A percentile compares a stretch with the other conserved stretches of the same genome.
These are phyloP conservation scores for Pinus taeda DNA, from an alignment of 75 land plant genomes.

Conservation along the genomic window DNA sequence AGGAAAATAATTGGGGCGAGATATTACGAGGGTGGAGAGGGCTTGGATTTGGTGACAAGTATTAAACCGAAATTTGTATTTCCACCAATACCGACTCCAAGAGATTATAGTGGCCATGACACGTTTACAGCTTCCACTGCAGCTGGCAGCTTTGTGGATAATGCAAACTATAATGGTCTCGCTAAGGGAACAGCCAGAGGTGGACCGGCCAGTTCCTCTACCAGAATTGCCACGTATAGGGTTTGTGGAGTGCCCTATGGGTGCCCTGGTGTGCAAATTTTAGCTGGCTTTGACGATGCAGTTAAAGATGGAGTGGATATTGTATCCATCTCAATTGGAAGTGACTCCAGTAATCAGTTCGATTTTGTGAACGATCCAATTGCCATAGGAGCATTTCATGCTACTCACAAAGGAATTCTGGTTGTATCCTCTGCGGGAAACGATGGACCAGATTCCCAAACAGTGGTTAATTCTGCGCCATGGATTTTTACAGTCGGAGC, in stretches of 20 bases:
- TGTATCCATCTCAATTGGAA: conserved; percentile 61
- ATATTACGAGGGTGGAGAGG: conserved; percentile 16
- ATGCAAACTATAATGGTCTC: conserved; percentile 60
- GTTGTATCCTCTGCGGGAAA: conserved; percentile 32
- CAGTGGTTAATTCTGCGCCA: conserved; percentile 27
- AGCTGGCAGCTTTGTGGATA: conserved; percentile 37
- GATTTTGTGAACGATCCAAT: conserved; percentile 35
- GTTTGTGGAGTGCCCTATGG: conserved; percentile 34
- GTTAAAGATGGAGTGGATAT: conserved; percentile 57
- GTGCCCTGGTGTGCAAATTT: conserved; percentile 41
- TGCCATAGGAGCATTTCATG: conserved; percentile 29
- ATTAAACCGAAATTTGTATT: not conserved
- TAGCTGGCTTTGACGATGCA: conserved; percentile 64
- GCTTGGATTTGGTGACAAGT: too few relatives aligned
- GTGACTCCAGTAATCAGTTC: conserved; percentile 8
- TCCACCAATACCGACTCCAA: conserved; percentile 31
- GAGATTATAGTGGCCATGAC: conserved; percentile 67
- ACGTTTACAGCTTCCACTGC: conserved; percentile 79
- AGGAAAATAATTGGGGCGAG: conserved; percentile 82
- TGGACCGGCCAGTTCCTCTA: conserved; percentile 35
- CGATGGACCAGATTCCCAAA: conserved; percentile 25
- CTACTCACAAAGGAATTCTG: conserved; percentile 18
- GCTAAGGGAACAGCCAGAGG: conserved; percentile 67
- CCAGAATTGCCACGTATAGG: not conserved
- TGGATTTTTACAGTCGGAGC: conserved; percentile 44